Evolutionary conservation across 1,284 basidiomycete genomes (phyloP).

Genomic region (Coriolopsis trogii): DNA sequence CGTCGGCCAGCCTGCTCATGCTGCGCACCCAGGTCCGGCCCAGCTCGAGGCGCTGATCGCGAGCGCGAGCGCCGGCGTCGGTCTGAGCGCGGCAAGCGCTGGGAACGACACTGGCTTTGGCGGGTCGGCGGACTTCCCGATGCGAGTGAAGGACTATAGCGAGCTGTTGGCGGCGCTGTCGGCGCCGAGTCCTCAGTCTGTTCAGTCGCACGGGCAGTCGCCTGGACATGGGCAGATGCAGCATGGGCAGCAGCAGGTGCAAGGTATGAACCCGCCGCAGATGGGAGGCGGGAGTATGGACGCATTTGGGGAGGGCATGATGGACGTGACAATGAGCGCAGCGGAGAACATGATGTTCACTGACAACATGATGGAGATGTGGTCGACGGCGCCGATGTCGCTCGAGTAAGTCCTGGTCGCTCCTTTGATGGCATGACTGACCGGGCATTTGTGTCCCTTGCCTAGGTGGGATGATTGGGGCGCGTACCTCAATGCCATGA

Average conservation of each 20-base stretch:
- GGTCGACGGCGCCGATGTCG: conserved; percentile 7
- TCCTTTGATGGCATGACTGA: not conserved
- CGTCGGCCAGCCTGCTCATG: too few relatives aligned
- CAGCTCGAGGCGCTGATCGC: too few relatives aligned
- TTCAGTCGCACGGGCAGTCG: not conserved
- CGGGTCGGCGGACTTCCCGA: too few relatives aligned
- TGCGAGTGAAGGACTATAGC: conserved; percentile 2
- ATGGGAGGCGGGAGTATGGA: too few relatives aligned
- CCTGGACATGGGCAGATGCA: not conserved
- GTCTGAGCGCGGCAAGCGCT: too few relatives aligned
- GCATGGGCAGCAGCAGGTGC: too few relatives aligned
- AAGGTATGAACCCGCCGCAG: too few relatives aligned
- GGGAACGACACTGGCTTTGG: too few relatives aligned
- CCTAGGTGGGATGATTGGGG: conserved; percentile 19
- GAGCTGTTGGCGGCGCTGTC: conserved; percentile 7
- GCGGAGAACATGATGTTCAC: conserved; percentile 7
- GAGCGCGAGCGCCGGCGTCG: too few relatives aligned
- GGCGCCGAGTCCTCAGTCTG: not conserved
- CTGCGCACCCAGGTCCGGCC: too few relatives aligned
- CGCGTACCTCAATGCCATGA: conserved; percentile 13
- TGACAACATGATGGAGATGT: conserved; percentile 13
- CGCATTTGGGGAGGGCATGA: too few relatives aligned
- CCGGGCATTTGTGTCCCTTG: not conserved
- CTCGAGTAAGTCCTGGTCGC: conserved; percentile 1
- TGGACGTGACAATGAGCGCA: conserved; percentile 5